A percentile compares a stretch with the other conserved stretches of the same genome.
These are phyloP conservation scores for Penicillium freii DNA, from an alignment of 2,329 filamentous ascomycete species.

Conservation along the genomic window DNA sequence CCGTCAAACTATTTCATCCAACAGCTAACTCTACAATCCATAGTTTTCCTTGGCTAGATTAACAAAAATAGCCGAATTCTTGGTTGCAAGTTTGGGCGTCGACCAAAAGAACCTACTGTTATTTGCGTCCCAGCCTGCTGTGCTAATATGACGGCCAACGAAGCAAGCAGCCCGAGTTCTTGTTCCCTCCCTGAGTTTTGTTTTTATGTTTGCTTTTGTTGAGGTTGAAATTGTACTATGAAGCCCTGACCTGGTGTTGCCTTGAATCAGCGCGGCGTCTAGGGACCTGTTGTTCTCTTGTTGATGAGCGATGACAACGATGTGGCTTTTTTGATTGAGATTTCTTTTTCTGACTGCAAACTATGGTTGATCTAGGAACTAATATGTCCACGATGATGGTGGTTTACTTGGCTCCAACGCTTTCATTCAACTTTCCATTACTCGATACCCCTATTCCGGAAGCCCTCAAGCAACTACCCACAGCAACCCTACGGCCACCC, in stretches of 20 bases:
- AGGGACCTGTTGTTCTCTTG: background rate
- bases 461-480: background rate
- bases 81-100: background rate
- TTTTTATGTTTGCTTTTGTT: background rate
- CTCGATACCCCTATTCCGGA: background rate
- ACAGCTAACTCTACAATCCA: background rate
- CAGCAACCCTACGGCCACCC: background rate
- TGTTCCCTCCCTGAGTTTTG: background rate
- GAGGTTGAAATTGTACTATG: background rate
- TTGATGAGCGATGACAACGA: constrained; percentile 4
- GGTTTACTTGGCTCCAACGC: background rate
- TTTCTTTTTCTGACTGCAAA: background rate
- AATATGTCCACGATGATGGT: background rate
- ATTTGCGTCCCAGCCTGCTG: background rate
- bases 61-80: background rate
- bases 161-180: background rate
- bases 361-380: constrained; percentile 2
- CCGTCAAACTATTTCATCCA: background rate
- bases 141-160: constrained; percentile 13
- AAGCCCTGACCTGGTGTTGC: background rate
- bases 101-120: background rate
- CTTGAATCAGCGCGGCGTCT: constrained; percentile 1
- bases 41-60: constrained; percentile 19
- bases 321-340: background rate
- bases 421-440: background rate